Evolutionary conservation across 768 basidiomycete genomes (phyloP), one percentile per base, ranked within the genome.

Genomic region (Tubosaeta brunneosetosa): DNA sequence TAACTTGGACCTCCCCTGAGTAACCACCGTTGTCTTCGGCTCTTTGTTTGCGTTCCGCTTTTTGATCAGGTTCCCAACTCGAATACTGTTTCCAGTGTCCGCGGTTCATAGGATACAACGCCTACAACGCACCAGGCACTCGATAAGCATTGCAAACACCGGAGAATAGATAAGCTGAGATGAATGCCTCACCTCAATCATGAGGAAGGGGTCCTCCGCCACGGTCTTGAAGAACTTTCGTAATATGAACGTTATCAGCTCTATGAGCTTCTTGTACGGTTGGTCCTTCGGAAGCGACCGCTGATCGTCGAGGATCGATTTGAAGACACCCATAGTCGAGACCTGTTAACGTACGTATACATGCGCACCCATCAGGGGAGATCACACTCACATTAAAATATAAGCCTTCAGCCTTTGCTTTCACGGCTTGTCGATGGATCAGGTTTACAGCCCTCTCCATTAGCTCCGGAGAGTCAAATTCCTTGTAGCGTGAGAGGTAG

Each of bases 151-250:
- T 52, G 50, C 46, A 48, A 44, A 55, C 42, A n/a, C 33, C 44
- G 50, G 51, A 38, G 36, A 37, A 52, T 37, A 56, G 56, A 62
- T 62, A 63, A 64, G 58, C 56, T 50, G 47, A 65, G 38, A 64
- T 55, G 61, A 69, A 55, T 58, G 60, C 71, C 74, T 60, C 61
- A 94, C 94, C 78, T 98, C 93, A 55, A 97, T 79, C 54, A 91
- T 80, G 44, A 97, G 75, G 73, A 97, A 89, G 0, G 90, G 78
- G 55, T 97, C 87, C 57, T 91, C 84, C 49, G 82, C 79, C 44
- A 93, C 77, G 7, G 85, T 81, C 68, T 97, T 98, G 83, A 99
- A 98, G 77, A 98, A 98, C 65, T 87, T 85, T 25, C 91, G 83
- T 53, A 97, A 77, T 55, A 97, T 77, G 71, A 80, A 99, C 62